A percentile compares a stretch with the other conserved stretches of the same genome.
Evolutionary conservation across 2,329 filamentous ascomycete genomes (phyloP).

Genomic region (Tolypocladium ovalisporum): DNA sequence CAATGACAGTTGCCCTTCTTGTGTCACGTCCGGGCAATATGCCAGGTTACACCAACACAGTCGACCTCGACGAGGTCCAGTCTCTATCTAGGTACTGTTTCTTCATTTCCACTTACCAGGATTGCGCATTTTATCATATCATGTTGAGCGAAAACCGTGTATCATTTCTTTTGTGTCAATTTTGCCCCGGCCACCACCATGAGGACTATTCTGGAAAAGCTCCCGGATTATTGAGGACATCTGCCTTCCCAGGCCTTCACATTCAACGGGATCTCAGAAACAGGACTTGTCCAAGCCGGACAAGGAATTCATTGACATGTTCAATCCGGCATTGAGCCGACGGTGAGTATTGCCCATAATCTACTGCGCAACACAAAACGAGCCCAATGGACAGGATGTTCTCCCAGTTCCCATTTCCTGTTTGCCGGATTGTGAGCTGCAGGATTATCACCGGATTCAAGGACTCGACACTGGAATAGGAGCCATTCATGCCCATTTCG

Average conservation of each 20-base stretch:
- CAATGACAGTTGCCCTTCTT: constrained; percentile 38
- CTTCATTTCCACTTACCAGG: constrained; percentile 31
- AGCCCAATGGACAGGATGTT: background rate
- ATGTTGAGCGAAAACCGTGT: constrained; percentile 8
- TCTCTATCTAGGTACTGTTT: constrained; percentile 53
- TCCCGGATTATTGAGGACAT: background rate
- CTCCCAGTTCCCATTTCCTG: no score
- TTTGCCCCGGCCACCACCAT: background rate
- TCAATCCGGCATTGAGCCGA: background rate
- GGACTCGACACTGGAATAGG: background rate
- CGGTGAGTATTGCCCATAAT: constrained; percentile 3
- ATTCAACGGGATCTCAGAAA: constrained; percentile 1
- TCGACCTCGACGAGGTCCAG: constrained; percentile 49
- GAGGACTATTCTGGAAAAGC: background rate
- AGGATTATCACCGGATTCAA: background rate
- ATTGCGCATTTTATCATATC: constrained; percentile 24
- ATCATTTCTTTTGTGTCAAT: background rate
- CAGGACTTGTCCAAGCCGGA: constrained; percentile 8
- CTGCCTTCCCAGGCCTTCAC: background rate
- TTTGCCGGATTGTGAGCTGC: background rate
- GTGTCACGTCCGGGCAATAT: constrained; percentile 37
- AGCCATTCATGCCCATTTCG: background rate
- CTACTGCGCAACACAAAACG: background rate
- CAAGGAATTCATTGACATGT: constrained; percentile 1
- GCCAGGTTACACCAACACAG: constrained; percentile 39